Conservation (phyloP, 2,329 filamentous ascomycete species). For the Penicillium palitans region DNA sequence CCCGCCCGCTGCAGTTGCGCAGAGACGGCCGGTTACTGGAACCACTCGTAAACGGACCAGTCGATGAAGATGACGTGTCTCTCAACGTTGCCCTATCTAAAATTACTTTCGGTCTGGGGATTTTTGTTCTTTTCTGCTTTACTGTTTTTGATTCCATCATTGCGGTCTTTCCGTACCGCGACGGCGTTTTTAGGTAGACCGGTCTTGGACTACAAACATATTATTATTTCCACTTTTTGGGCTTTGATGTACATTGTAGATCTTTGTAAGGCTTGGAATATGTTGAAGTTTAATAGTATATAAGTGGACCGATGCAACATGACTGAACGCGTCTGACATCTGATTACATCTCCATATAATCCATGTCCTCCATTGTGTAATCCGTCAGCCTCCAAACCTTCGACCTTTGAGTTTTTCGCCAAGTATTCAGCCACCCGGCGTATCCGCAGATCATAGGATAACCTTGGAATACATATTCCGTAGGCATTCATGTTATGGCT, state of each 20-base stretch:
- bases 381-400: neutral
- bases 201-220: neutral
- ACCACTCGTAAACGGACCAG: slow-evolving; percentile 27
- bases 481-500: neutral
- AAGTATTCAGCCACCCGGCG: slow-evolving; percentile 8
- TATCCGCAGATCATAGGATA: neutral
- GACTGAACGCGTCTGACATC: neutral
- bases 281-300: neutral
- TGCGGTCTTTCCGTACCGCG: slow-evolving; percentile 1
- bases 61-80: slow-evolving; percentile 22
- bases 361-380: too few species aligned
- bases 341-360: neutral
- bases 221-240: neutral
- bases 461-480: neutral
- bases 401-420: neutral
- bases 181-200: slow-evolving; percentile 9
- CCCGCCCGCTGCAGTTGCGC: slow-evolving; percentile 18
- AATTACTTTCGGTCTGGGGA: neutral
- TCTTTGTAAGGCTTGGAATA: neutral
- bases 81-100: neutral
- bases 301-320: neutral
- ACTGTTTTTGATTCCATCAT: slow-evolving; percentile 1
- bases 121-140: neutral
- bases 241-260: neutral
- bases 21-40: slow-evolving; percentile 22